Conservation (phyloP, 306 rosid species). For the Oemleria cerasiformis region DNA sequence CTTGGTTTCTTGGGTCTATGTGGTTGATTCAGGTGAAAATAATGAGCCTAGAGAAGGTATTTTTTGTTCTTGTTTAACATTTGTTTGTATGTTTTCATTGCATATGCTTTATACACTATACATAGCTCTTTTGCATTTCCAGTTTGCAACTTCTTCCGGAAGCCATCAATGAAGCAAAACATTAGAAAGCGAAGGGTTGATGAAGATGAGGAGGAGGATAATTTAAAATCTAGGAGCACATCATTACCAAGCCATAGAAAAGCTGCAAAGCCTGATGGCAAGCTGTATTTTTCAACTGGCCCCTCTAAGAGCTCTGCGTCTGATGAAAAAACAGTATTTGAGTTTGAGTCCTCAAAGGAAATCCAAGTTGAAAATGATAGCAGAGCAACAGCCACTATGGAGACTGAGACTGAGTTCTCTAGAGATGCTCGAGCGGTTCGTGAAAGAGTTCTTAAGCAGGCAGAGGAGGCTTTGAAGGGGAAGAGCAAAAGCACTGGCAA, state of each 20-base stretch:
- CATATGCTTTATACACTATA: neutral
- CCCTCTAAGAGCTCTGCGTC: slow-evolving; percentile 24
- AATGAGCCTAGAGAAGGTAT: slow-evolving; percentile 25
- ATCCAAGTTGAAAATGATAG: slow-evolving; percentile 77
- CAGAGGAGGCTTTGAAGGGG: slow-evolving; percentile 59
- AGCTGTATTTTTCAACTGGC: slow-evolving; percentile 38
- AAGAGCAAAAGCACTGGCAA: slow-evolving; percentile 39
- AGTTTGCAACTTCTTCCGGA: slow-evolving; percentile 52
- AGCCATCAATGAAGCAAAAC: slow-evolving; percentile 38
- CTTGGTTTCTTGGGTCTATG: neutral
- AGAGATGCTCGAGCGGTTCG: slow-evolving; percentile 77
- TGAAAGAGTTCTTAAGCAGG: slow-evolving; percentile 70
- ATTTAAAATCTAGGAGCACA: slow-evolving; percentile 24
- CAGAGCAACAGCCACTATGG: slow-evolving; percentile 74
- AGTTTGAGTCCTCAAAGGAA: slow-evolving; percentile 60
- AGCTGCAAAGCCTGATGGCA: slow-evolving; percentile 32
- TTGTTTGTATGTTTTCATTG: neutral
- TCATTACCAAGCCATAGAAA: slow-evolving; percentile 32
- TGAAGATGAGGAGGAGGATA: slow-evolving; percentile 36
- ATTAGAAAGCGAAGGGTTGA: slow-evolving; percentile 36
- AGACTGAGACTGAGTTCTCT: slow-evolving; percentile 76
- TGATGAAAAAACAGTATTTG: slow-evolving; percentile 25
- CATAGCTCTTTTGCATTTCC: slow-evolving; percentile 3
- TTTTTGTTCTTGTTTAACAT: no score
- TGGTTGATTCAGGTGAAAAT: slow-evolving; percentile 34